Conservation (phyloP, 352 stramenopile genomes). For the Phytophthora hibernalis region DNA sequence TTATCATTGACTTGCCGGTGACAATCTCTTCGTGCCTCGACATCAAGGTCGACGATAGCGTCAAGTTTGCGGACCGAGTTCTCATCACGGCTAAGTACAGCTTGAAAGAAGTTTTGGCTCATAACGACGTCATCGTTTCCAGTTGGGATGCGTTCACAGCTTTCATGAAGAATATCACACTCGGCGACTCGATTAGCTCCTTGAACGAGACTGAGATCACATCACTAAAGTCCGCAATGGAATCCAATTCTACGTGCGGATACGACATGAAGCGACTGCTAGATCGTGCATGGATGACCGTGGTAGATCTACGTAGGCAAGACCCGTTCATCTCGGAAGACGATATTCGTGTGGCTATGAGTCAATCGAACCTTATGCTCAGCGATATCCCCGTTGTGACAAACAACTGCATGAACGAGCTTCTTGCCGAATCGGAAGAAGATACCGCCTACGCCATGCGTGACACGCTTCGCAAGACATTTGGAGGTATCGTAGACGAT, state of each 20-base stretch:
- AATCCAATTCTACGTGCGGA: constrained; percentile 22
- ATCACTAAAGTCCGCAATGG: constrained; percentile 13
- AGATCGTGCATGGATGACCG: constrained; percentile 17
- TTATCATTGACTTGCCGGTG: constrained; percentile 40
- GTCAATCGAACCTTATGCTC: constrained; percentile 39
- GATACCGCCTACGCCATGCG: constrained; percentile 22
- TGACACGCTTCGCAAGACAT: constrained; percentile 48
- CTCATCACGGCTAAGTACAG: constrained; percentile 32
- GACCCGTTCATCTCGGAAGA: constrained; percentile 18
- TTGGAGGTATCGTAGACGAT: constrained; percentile 44
- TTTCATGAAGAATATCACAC: constrained; percentile 29
- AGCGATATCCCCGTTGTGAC: constrained; percentile 44
- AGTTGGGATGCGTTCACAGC: constrained; percentile 13
- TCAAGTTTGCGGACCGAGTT: constrained; percentile 35
- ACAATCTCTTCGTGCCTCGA: constrained; percentile 41
- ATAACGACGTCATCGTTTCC: constrained; percentile 36
- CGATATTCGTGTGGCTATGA: constrained; percentile 19
- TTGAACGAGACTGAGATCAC: constrained; percentile 19
- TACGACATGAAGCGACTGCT: constrained; percentile 23
- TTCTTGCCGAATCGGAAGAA: constrained; percentile 20
- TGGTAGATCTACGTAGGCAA: constrained; percentile 11
- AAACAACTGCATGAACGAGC: constrained; percentile 37
- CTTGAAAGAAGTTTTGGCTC: constrained; percentile 35
- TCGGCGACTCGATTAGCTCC: constrained; percentile 15
- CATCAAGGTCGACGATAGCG: constrained; percentile 13